Evolutionary conservation across 2,329 filamentous ascomycete species (phyloP), one percentile per base, ranked within the genome.

Genomic region (Nigrograna mackinnonii): DNA sequence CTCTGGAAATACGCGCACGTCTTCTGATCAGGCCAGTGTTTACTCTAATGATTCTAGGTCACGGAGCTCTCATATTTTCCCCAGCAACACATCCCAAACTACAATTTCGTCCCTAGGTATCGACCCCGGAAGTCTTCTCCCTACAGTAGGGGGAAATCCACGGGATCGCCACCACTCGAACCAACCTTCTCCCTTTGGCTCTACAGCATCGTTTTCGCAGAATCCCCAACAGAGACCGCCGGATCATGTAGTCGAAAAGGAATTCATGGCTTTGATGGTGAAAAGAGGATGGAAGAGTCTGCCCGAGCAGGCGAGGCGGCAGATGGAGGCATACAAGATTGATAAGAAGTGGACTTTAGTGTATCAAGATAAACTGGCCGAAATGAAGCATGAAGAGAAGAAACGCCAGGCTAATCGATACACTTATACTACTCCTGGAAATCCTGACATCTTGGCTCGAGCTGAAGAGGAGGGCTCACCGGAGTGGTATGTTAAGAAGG

Each of bases 291-390:
- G 91, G 89, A 94, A 96, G 73, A 95, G 95, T 69, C 76, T 99
- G 52, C 94, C 94, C 4, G 94, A 99, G 63, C 90, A 96, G 73
- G 94, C 94, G 21, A 84, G 87, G 55, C 81, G 92, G 48, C 94
- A 97, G 74, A 97, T 99, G 92, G 82, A 94, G 71, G 91, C 91
- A 26, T 97, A 99, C 66, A 89, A 91, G 12, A 82, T 94, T 6
- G 83, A 85, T 52, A 97, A 97, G 78, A 99, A 97, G 72, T 99
- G 94, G 94, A 96, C 91, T 2, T 75, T 99, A 46, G 87, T 99
- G 38, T 87, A 97, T 67, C 92, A 99, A 71, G 94, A 99, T 72
- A 86, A 89, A 49, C 78, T 99, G 57, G 89, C 90, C 5, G 92
- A 97, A 70, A 89, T 86, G 79, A 91, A 97, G 75, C 90, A 91